Conservation (phyloP, 192 early-diverging fungal genomes). For the Gigaspora rosea region DNA sequence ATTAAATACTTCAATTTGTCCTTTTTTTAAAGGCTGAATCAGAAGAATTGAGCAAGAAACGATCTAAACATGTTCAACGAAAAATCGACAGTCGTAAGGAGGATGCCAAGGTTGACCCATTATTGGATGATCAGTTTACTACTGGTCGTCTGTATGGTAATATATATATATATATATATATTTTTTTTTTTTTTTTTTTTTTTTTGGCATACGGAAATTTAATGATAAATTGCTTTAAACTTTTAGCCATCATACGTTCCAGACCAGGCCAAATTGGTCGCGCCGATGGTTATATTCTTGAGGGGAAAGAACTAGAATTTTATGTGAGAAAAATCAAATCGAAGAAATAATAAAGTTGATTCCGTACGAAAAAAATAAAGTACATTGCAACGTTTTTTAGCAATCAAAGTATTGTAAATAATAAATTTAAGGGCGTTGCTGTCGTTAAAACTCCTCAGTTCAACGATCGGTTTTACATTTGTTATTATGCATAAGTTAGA, state of each 20-base stretch:
- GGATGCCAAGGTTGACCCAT: slow-evolving; percentile 80
- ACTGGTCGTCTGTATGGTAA: slow-evolving; percentile 81
- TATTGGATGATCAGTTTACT: slow-evolving; percentile 92
- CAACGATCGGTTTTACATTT: no score
- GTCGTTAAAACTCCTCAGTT: no score
- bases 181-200: not conserved
- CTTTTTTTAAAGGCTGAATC: slow-evolving; percentile 48
- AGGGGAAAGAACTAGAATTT: slow-evolving; percentile 99
- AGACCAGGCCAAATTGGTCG: slow-evolving; percentile 98
- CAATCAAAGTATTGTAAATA: no score
- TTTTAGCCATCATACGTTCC: slow-evolving; percentile 82
- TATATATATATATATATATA: not conserved
- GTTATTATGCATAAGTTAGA: no score
- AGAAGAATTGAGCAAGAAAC: slow-evolving; percentile 74
- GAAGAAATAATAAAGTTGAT: slow-evolving; percentile 46
- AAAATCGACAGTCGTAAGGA: slow-evolving; percentile 87
- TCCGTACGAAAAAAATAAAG: no score
- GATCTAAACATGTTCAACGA: slow-evolving; percentile 88
- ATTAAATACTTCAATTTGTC: not conserved
- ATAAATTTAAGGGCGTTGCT: no score
- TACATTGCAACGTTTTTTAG: no score
- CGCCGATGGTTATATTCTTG: slow-evolving; percentile 97
- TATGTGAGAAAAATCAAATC: slow-evolving; percentile 87
- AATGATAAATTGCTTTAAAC: not conserved
- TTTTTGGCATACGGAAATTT: not conserved